Conservation (phyloP, 2,329 filamentous ascomycete species). For the Dichotomopilus funicola region DNA sequence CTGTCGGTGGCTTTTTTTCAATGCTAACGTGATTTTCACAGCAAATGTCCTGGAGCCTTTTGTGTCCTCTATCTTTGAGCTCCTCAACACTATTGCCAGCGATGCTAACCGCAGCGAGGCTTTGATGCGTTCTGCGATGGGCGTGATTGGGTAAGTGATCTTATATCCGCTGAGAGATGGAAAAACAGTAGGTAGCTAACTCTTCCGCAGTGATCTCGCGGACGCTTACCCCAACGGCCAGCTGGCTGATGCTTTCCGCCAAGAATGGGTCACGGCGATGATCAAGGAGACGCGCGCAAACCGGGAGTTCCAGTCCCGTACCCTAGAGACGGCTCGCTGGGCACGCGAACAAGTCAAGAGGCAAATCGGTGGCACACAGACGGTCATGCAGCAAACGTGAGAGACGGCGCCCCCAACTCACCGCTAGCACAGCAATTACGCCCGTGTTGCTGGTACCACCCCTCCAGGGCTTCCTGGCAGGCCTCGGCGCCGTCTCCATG, state of each 20-base stretch:
- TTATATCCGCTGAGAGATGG: not conserved
- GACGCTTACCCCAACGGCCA: conserved; percentile 91
- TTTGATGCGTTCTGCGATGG: conserved; percentile 90
- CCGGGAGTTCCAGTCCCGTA: conserved; percentile 77
- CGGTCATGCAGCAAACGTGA: conserved; percentile 48
- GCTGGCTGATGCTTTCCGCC: conserved; percentile 74
- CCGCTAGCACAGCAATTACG: conserved; percentile 8
- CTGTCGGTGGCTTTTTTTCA: conserved; percentile 7
- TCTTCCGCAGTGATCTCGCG: conserved; percentile 67
- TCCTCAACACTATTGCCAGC: conserved; percentile 71
- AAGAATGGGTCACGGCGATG: conserved; percentile 83
- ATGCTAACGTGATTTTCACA: conserved; percentile 36
- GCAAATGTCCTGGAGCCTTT: conserved; percentile 68
- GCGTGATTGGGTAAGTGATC: conserved; percentile 78
- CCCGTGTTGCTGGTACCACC: conserved; percentile 6
- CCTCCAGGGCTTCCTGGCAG: conserved; percentile 2
- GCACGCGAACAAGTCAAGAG: conserved; percentile 96
- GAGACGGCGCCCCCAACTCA: conserved; percentile 2
- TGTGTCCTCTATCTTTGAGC: conserved; percentile 77
- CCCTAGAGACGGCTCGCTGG: conserved; percentile 93
- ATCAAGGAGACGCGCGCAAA: conserved; percentile 89
- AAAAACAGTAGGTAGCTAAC: conserved; percentile 30
- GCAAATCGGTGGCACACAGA: conserved; percentile 56
- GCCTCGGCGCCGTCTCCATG: conserved; percentile 11
- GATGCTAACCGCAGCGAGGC: conserved; percentile 88